phyloP scores from a whole-genome alignment of 345 rosid genomes.

The Citrus glauca region DNA sequence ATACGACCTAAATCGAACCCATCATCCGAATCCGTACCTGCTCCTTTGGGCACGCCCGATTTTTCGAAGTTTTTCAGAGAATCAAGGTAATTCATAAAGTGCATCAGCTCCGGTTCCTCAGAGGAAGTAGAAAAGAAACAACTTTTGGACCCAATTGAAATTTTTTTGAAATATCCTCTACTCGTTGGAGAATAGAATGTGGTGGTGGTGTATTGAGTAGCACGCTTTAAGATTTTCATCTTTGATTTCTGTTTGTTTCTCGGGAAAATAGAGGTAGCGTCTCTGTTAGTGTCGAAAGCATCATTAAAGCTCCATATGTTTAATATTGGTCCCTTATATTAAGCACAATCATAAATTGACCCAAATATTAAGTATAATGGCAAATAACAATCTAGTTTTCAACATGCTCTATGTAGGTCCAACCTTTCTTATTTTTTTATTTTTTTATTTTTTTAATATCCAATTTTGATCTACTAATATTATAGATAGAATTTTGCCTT shows the following conservation, averaged over 20 bases:
- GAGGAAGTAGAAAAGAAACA: conserved; percentile 20
- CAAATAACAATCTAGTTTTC: no score
- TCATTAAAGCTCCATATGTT: no score
- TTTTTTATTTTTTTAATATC: no score
- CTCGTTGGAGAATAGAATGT: conserved; percentile 4
- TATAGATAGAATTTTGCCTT: no score
- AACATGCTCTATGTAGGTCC: no score
- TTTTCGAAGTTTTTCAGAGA: conserved; percentile 87
- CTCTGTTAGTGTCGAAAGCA: no score
- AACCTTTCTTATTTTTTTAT: no score
- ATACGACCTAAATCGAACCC: conserved; percentile 87
- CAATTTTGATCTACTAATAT: no score
- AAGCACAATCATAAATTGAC: background rate
- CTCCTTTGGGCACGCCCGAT: conserved; percentile 73
- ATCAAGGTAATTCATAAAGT: conserved; percentile 58
- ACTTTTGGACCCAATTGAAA: conserved; percentile 7
- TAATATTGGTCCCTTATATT: no score
- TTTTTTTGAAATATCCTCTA: background rate
- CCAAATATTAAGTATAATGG: background rate
- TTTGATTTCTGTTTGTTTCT: background rate
- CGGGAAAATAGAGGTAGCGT: background rate
- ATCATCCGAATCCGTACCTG: conserved; percentile 79
- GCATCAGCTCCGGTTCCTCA: conserved; percentile 54
- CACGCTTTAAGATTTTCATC: conserved; percentile 22
- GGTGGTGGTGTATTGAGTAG: conserved; percentile 4